Evolutionary conservation across 1,139 yeast genomes (phyloP), one percentile per base, ranked within the genome.

Genomic region (Hansenula lynferdii): DNA sequence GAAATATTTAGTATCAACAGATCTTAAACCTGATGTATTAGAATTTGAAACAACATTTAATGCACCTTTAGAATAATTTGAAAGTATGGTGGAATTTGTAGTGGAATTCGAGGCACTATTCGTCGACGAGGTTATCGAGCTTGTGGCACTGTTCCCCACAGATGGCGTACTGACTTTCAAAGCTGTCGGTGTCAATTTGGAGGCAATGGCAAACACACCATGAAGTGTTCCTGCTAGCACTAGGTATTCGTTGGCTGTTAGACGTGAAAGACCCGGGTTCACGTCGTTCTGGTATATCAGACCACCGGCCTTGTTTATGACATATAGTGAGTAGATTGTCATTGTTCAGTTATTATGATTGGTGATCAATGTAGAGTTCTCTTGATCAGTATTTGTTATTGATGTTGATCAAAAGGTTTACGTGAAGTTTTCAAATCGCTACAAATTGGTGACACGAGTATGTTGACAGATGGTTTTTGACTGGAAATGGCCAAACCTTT

Each of bases 201-300:
- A 73, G 1, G 95, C 85, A 45, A 90, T 84, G n/a, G 98, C 97
- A 59, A 90, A 96, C 8, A 92, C 95, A 26, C 96, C 94, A 53
- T 92, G 98, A 34, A 92, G 65, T 0, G 97, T 92, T 18, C 97
- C 95, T 0, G 98, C 97, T 29, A 94, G 64, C 26, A 92, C 95
- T 33, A 92, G 69, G 53, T 89, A 87, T 53, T 92, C 97, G 55
- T 92, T 92, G 26, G 96, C 85, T 8, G 80, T 68, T 43, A 89
- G 72, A 41, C 71, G 69, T 23, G 49, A 39, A 7, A 53, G 42
- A 1, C 51, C 55, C 1, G 49, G 49, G 28, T 69, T 65, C 44
- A 84, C 70, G 51, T 87, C 95, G 39, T 77, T 74, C 53, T 86
- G 96, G 61, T 86, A 92, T 9, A 92, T 75, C 34, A 92, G 72